A percentile compares a stretch with the other conserved stretches of the same genome.
These are phyloP conservation scores for Ustilago loliicola DNA, from an alignment of 1,284 basidiomycete genomes.

Conservation along the genomic window DNA sequence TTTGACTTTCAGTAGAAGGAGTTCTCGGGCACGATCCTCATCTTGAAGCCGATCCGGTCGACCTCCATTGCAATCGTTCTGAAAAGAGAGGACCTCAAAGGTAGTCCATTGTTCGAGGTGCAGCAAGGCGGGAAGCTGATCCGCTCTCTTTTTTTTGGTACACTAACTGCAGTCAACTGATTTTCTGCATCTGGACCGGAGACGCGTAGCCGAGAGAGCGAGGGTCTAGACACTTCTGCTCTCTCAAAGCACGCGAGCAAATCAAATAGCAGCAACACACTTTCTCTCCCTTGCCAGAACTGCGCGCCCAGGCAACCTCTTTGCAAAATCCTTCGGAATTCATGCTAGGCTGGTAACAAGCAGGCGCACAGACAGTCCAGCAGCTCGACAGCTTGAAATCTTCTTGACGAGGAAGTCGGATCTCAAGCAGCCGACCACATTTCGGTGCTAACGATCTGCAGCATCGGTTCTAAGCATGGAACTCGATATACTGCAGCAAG, in stretches of 20 bases:
- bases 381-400: not conserved
- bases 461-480: not conserved
- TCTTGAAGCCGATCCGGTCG: no score
- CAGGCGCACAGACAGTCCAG: not conserved
- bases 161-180: not conserved
- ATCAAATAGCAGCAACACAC: not conserved
- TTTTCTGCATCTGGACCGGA: not conserved
- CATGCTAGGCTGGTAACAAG: no score
- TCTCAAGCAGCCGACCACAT: not conserved
- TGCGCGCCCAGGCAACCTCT: not conserved
- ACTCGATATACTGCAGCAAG: not conserved
- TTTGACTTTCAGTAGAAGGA: no score
- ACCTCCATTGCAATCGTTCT: not conserved
- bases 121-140: not conserved
- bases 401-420: not conserved
- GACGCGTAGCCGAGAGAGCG: constrained; percentile 1
- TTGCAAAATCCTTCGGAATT: no score
- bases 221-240: constrained; percentile 7
- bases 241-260: constrained; percentile 8
- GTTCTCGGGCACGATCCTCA: no score
- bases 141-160: not conserved
- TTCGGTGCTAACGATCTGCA: not conserved
- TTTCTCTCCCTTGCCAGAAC: not conserved
- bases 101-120: not conserved
- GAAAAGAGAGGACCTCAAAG: not conserved